Evolutionary conservation across 768 basidiomycete species (phyloP).

Genomic region (Lactifluus volemus): DNA sequence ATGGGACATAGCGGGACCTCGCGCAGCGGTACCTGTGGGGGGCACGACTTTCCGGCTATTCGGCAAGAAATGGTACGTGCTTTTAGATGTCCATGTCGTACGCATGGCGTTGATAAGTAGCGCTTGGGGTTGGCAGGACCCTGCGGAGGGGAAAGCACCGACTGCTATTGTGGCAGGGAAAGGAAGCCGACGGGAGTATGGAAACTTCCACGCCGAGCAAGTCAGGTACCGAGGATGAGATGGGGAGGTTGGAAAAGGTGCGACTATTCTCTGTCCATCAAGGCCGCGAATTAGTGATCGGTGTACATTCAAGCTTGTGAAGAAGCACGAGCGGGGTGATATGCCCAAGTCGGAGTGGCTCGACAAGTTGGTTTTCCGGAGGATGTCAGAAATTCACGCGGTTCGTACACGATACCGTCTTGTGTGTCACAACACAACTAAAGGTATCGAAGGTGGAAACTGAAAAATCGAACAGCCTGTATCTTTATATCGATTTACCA

Average conservation of each 20-base stretch:
- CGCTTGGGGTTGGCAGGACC: constrained; percentile 44
- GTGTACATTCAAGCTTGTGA: constrained; percentile 51
- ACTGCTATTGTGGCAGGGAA: constrained; percentile 70
- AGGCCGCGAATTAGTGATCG: neutral
- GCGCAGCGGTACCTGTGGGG: constrained; percentile 74
- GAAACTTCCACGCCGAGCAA: constrained; percentile 88
- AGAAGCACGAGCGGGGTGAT: constrained; percentile 94
- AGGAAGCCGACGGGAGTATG: constrained; percentile 78
- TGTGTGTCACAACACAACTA: neutral
- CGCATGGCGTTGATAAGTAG: neutral
- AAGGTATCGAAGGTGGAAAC: constrained; percentile 59
- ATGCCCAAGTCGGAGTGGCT: constrained; percentile 94
- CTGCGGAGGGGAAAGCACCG: constrained; percentile 88
- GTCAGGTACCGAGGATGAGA: constrained; percentile 71
- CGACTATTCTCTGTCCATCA: constrained; percentile 5
- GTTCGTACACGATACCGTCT: constrained; percentile 35
- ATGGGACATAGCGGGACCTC: constrained; percentile 88
- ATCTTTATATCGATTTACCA: constrained; percentile 91
- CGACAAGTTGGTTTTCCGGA: constrained; percentile 85
- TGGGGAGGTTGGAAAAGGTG: constrained; percentile 92
- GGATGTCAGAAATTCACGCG: constrained; percentile 91
- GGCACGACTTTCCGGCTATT: constrained; percentile 88
- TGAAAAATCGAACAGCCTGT: constrained; percentile 88
- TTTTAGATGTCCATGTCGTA: neutral
- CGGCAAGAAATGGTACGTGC: constrained; percentile 78